phyloP scores from a whole-genome alignment of 2,329 filamentous ascomycete species.

The Aspergillus caelatus region DNA sequence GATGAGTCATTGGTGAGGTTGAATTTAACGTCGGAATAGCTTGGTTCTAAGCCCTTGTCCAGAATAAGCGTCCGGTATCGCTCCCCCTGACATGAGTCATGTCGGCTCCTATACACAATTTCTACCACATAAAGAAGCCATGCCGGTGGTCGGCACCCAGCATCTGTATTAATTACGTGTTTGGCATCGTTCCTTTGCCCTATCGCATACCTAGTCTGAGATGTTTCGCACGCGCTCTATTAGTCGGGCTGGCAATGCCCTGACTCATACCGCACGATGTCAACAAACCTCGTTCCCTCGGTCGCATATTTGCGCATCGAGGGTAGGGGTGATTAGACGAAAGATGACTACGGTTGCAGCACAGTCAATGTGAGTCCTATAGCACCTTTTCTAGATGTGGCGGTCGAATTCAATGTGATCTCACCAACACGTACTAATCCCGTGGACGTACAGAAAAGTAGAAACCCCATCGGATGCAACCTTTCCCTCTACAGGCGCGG shows the following conservation, averaged over 20 bases:
- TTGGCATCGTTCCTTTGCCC: fast-evolving
- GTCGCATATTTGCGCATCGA: background rate
- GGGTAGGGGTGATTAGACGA: background rate
- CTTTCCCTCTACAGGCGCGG: fast-evolving
- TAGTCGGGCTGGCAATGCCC: background rate
- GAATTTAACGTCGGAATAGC: too few species aligned
- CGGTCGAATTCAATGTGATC: background rate
- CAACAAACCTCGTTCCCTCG: background rate
- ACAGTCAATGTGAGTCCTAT: background rate
- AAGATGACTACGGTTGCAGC: background rate
- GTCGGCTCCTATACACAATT: background rate
- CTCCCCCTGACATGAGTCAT: background rate
- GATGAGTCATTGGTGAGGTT: too few species aligned
- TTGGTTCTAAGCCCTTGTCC: too few species aligned
- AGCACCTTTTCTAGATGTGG: background rate
- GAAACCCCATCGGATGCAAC: background rate
- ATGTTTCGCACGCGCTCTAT: background rate
- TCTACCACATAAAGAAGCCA: fast-evolving
- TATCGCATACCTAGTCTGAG: background rate
- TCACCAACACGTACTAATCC: background rate
- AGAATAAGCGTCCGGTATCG: background rate
- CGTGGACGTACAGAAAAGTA: background rate
- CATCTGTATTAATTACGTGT: background rate
- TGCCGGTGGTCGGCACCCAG: fast-evolving
- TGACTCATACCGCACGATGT: background rate